These are phyloP conservation scores for Hanseniaspora singularis DNA, from an alignment of 805 yeast species.

Conservation along the genomic window DNA sequence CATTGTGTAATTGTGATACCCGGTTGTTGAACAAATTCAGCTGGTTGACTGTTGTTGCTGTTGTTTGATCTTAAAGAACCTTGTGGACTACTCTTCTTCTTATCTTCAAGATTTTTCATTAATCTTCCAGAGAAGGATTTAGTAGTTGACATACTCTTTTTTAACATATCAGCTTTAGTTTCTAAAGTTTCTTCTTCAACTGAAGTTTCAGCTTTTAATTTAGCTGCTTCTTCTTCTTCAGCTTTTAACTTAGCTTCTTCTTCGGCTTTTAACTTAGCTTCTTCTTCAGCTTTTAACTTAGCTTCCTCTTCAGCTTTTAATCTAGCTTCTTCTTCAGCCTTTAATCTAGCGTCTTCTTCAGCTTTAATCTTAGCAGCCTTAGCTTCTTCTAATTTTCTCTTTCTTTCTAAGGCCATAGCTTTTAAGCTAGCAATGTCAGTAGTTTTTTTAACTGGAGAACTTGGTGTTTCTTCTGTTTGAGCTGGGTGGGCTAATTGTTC, in stretches of 20 bases:
- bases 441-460: constrained; percentile 5
- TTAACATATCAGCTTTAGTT: constrained; percentile 16
- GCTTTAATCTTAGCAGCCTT: constrained; percentile 15
- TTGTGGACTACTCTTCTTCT: neutral
- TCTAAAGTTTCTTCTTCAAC: constrained; percentile 17
- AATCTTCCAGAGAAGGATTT: constrained; percentile 7
- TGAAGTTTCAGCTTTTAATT: constrained; percentile 17
- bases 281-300: constrained; percentile 10
- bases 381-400: constrained; percentile 15
- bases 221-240: constrained; percentile 19
- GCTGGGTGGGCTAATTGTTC: neutral
- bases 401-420: constrained; percentile 11
- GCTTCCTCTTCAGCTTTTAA: constrained; percentile 6
- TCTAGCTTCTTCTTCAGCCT: constrained; percentile 16
- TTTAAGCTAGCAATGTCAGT: neutral
- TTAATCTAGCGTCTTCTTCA: constrained; percentile 16
- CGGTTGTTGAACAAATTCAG: constrained; percentile 8
- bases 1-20: constrained; percentile 11
- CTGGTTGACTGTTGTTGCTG: neutral
- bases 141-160: neutral
- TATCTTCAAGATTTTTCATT: constrained; percentile 3
- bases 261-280: constrained; percentile 1
- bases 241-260: constrained; percentile 14
- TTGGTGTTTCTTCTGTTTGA: constrained; percentile 4
- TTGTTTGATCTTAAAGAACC: neutral